Evolutionary conservation across 352 stramenopile species (phyloP).

Genomic region (Saprolegnia parasitica): DNA sequence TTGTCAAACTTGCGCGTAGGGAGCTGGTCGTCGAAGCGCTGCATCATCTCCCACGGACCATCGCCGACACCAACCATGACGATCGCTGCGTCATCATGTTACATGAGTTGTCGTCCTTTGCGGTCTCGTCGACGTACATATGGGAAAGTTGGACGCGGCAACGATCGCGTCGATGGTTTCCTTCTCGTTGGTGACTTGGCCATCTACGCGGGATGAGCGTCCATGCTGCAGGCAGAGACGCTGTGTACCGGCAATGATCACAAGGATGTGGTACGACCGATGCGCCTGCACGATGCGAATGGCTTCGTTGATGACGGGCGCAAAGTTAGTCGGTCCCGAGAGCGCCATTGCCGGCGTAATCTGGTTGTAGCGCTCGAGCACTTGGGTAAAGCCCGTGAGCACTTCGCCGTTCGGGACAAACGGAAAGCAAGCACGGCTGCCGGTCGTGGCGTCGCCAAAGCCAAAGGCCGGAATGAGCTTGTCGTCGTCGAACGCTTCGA

Average conservation of each 20-base stretch:
- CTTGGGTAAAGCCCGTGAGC: slow-evolving; percentile 53
- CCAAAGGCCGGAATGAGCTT: slow-evolving; percentile 68
- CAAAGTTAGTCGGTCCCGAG: slow-evolving; percentile 60
- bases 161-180: slow-evolving; percentile 84
- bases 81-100: slow-evolving; percentile 44
- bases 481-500: slow-evolving; percentile 76
- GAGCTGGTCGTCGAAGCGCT: slow-evolving; percentile 55
- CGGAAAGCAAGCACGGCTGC: slow-evolving; percentile 45
- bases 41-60: slow-evolving; percentile 68
- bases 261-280: slow-evolving; percentile 72
- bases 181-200: slow-evolving; percentile 84
- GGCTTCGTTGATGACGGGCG: slow-evolving; percentile 56
- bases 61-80: slow-evolving; percentile 71
- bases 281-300: slow-evolving; percentile 48
- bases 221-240: not conserved
- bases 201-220: slow-evolving; percentile 35
- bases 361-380: slow-evolving; percentile 55
- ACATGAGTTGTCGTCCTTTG: not conserved
- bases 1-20: slow-evolving; percentile 67
- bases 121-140: slow-evolving; percentile 45
- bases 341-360: slow-evolving; percentile 54
- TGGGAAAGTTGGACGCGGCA: slow-evolving; percentile 59
- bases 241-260: slow-evolving; percentile 65
- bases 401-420: slow-evolving; percentile 36
- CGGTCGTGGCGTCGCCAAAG: slow-evolving; percentile 58